These are phyloP conservation scores for Apiospora pterosperma DNA, from an alignment of 2,329 filamentous ascomycete genomes.

Conservation along the genomic window DNA sequence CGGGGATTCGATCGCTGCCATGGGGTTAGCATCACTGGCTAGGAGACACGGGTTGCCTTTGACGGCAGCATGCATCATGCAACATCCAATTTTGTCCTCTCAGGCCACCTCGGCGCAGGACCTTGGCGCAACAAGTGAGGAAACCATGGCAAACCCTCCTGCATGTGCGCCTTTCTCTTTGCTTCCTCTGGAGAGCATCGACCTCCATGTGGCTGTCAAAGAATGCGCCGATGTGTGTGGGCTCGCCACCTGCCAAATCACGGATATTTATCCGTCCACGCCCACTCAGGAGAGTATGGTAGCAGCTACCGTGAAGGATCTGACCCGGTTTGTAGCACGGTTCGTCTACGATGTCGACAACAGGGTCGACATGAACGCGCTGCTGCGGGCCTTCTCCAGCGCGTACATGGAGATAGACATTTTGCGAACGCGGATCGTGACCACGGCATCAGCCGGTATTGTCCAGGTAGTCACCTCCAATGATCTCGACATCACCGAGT, in stretches of 20 bases:
- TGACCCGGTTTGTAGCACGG: constrained; percentile 23
- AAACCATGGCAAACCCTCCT: no score
- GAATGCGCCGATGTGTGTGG: no score
- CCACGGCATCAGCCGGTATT: neutral
- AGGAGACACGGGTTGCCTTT: no score
- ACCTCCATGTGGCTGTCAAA: no score
- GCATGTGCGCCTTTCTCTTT: no score
- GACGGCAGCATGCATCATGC: no score
- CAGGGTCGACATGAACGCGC: neutral
- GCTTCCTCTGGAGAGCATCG: no score
- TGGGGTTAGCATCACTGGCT: no score
- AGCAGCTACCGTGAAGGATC: constrained; percentile 17
- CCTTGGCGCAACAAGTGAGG: no score
- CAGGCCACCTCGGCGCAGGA: no score
- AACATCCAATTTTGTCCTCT: no score
- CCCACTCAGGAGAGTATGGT: constrained; percentile 26
- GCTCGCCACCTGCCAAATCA: neutral
- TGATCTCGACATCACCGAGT: constrained; percentile 32
- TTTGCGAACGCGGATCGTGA: neutral
- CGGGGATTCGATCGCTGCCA: no score
- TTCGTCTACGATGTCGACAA: constrained; percentile 5
- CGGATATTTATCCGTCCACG: constrained; percentile 25
- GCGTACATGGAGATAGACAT: neutral
- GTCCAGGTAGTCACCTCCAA: constrained; percentile 30
- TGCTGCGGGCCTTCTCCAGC: neutral